Conservation (phyloP, 495 filamentous ascomycete species). For the Penicillium malachiteum region DNA sequence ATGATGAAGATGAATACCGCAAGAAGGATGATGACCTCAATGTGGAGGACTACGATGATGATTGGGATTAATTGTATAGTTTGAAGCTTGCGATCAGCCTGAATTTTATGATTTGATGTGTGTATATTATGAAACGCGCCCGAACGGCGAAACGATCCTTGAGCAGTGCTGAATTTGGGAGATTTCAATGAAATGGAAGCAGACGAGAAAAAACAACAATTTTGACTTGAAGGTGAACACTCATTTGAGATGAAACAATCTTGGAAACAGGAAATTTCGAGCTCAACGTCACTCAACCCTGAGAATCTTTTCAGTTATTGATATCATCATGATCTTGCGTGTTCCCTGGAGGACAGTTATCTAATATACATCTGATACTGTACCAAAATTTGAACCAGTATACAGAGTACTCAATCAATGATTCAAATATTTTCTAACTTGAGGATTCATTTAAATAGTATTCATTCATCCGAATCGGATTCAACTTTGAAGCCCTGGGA, state of each 20-base stretch:
- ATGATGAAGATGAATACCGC: conserved; percentile 55
- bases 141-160: conserved; percentile 1
- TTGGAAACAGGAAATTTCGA: too few species aligned
- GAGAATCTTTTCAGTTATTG: too few species aligned
- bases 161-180: neutral
- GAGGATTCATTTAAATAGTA: too few species aligned
- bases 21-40: conserved; percentile 45
- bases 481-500: too few species aligned
- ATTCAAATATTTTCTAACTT: too few species aligned
- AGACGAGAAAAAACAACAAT: neutral
- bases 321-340: too few species aligned
- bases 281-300: too few species aligned
- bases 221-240: neutral
- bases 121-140: conserved; percentile 4
- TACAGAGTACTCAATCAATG: too few species aligned
- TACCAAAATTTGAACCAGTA: too few species aligned
- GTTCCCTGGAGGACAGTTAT: too few species aligned
- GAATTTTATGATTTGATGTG: conserved; percentile 4
- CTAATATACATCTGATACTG: too few species aligned
- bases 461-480: too few species aligned
- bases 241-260: neutral
- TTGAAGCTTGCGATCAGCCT: neutral
- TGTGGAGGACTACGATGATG: conserved; percentile 65
- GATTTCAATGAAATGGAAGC: neutral
- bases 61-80: conserved; percentile 65